Evolutionary conservation across 352 stramenopile species (phyloP), one percentile per base, ranked within the genome.

Genomic region (Globisporangium barbulae): DNA sequence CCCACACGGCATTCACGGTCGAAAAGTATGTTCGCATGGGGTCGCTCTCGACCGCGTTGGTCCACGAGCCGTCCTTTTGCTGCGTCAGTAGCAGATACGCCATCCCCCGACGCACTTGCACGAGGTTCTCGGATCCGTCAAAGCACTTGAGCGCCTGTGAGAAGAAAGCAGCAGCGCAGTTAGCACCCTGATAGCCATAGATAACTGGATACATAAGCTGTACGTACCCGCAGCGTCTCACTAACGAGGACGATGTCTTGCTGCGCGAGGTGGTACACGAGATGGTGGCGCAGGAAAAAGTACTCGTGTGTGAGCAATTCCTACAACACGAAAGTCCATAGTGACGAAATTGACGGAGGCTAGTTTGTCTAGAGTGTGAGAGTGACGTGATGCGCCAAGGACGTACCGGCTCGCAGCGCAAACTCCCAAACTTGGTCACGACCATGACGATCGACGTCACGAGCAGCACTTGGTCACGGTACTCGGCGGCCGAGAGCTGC

Each of bases 291-390:
- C 30, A 97, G 70, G 59, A 96, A 96, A n/a, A 85, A 88, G 57
- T 96, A 97, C 70, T 97, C 91, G 67, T 97, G 89, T 19, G 89
- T 87, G 45, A 97, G 76, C 47, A 97, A 75, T 22, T 97, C 83
- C 81, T 93, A 68, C 31, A 67, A 35, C 12, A 25, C 25, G 25
- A 52, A n/a, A n/a, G 28, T 0, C 5, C 13, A 33, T 37, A 54
- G 22, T 42, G 25, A 19, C 3, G 53, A 31, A n/a, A 50, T 15
- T 33, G 19, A 7, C 10, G 25, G 3, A 22, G 9, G 17, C 9
- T 19, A 35, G n/a, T 28, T 39, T 25, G 15, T 47, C 22, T n/a
- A 12, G 9, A 21, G 42, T 22, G 53, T 30, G 19, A 25, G 17
- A 63, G 21, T 33, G 10, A 19, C 44, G 12, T 8, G 28, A 41